Evolutionary conservation across 495 filamentous ascomycete genomes (phyloP), one percentile per base, ranked within the genome.

Genomic region (Pyrenula massariospora): DNA sequence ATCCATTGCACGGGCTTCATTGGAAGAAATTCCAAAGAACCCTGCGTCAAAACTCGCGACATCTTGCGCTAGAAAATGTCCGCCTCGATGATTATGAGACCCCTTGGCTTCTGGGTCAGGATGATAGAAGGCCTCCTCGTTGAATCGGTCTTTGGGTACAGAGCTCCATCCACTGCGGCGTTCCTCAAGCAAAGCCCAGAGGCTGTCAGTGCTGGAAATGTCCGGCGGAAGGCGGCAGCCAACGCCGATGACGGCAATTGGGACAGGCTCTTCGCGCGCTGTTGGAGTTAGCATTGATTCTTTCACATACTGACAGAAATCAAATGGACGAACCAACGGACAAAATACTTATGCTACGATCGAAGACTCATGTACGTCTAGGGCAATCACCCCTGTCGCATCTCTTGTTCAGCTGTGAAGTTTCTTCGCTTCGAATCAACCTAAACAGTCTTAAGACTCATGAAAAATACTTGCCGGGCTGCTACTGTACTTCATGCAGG

Each of bases 11-110:
- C 66, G 65, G 36, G 83, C 75, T 67, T 86, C 76, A 52, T 73
- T 65, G 12, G 77, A 71, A 10, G 76, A 77, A 47, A 85, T 81
- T 36, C 73, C 74, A 67, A 87, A 87, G 66, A 86, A 87, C 3
- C 57, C 57, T 12, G 73, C 65, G 22, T 82, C 78, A 50, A 82
- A 82, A 0, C 58, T 36, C 0, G 66, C 59, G 19, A 68, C 21
- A 51, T 82, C 77, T 24, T 19, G 75, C 70, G 1, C 81, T 55
- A 1, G 79, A 62, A 56, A 80, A 77, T 0, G 76, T 71, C 11
- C 72, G 19, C 42, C 42, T 19, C 11, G 42, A 19, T 48, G 42
- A 19, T 48, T 48, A 48, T 19, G 11, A 19, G 49, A 50, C 50
- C 57, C 57, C 15, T 56, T 53, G n/a, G 11, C 42, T 11, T 48